These are phyloP conservation scores for Trichosporon coremiiforme DNA, from an alignment of 1,284 basidiomycete genomes.

Conservation along the genomic window DNA sequence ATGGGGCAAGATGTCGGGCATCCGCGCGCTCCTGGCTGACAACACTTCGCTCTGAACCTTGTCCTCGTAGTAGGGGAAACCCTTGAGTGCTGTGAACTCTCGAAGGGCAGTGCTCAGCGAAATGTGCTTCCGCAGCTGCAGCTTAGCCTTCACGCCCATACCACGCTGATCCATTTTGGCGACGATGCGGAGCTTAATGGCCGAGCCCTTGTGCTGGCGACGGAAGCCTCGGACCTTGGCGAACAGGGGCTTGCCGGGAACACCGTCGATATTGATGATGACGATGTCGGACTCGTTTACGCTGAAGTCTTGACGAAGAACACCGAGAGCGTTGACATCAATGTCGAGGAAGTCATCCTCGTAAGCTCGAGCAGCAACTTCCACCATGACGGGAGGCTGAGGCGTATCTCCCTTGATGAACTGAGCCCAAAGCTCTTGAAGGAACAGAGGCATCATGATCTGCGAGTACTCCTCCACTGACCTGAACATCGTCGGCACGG, in stretches of 20 bases:
- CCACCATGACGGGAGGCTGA: conserved; percentile 65
- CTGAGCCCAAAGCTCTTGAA: conserved; percentile 93
- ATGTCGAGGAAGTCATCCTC: conserved; percentile 55
- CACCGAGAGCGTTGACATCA: conserved; percentile 56
- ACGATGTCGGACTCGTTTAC: conserved; percentile 80
- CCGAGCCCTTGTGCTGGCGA: conserved; percentile 59
- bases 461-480: conserved; percentile 70
- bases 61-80: conserved; percentile 75
- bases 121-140: conserved; percentile 78
- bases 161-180: conserved; percentile 54
- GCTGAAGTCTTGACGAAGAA: conserved; percentile 68
- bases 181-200: conserved; percentile 59
- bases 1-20: conserved; percentile 60
- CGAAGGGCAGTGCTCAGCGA: conserved; percentile 89
- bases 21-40: conserved; percentile 64
- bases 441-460: conserved; percentile 82
- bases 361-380: conserved; percentile 61
- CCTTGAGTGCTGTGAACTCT: conserved; percentile 85
- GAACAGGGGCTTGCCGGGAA: conserved; percentile 58
- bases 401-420: conserved; percentile 74
- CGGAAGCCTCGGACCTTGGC: conserved; percentile 78
- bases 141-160: conserved; percentile 61
- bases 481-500: conserved; percentile 69
- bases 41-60: conserved; percentile 68
- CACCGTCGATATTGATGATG: conserved; percentile 68